These are phyloP conservation scores for Avena eriantha DNA, from an alignment of 176 grass and related monocot species.

Conservation along the genomic window DNA sequence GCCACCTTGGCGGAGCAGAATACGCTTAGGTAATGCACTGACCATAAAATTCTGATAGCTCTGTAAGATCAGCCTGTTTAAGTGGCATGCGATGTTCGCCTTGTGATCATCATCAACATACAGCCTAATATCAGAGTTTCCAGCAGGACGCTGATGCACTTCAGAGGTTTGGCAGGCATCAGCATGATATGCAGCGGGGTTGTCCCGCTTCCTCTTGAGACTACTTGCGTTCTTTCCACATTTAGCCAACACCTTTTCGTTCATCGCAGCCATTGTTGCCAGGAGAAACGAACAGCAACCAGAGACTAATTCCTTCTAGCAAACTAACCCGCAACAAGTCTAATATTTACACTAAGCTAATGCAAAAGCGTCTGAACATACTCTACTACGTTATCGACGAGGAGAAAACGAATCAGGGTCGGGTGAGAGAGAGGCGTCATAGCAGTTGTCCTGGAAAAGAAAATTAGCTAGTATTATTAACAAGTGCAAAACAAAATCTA, in stretches of 20 bases:
- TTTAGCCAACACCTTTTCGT: slow-evolving; percentile 74
- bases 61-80: slow-evolving; percentile 59
- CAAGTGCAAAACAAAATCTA: background rate
- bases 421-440: slow-evolving; percentile 25
- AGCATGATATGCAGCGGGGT: slow-evolving; percentile 30
- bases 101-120: slow-evolving; percentile 47
- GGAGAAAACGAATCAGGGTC: slow-evolving; percentile 1
- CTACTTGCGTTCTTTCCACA: slow-evolving; percentile 41
- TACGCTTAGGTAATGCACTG: slow-evolving; percentile 65
- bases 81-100: slow-evolving; percentile 46
- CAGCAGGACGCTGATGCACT: slow-evolving; percentile 35
- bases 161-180: slow-evolving; percentile 34
- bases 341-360: slow-evolving; percentile 72
- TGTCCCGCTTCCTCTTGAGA: slow-evolving; percentile 73
- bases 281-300: slow-evolving; percentile 48
- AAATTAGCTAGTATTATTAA: slow-evolving; percentile 14
- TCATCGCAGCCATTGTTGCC: slow-evolving; percentile 71
- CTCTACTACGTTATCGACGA: slow-evolving; percentile 1
- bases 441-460: slow-evolving; percentile 48
- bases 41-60: slow-evolving; percentile 77
- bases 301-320: slow-evolving; percentile 61
- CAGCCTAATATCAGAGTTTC: slow-evolving; percentile 46
- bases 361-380: background rate
- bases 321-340: slow-evolving; percentile 52
- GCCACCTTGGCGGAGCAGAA: slow-evolving; percentile 70